Evolutionary conservation across 805 yeast species (phyloP), one percentile per base, ranked within the genome.

Genomic region (Nematodospora valgi): DNA sequence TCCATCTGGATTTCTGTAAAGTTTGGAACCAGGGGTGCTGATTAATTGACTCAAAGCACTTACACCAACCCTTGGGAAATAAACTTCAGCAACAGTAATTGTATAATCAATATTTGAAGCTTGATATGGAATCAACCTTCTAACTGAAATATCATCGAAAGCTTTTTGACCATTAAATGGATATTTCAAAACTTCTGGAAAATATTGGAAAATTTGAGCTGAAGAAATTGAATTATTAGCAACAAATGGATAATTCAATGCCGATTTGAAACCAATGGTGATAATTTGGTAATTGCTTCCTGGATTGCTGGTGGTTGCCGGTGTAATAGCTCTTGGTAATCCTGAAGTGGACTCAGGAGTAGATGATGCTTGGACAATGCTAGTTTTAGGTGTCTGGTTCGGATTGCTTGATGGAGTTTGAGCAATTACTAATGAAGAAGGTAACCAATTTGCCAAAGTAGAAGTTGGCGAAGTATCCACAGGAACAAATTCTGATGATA

Each of bases 21-120:
- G 55, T 16, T 48, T 39, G 3, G 95, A 85, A n/a, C 64, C 47
- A 0, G 68, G 44, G 38, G 78, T 61, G 33, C 65, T 59, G 27
- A 91, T 57, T 24, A 68, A 57, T 12, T 58, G 58, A 39, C 75
- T 74, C 43, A 91, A 66, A 0, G 63, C 54, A 1, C 56, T 47
- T 12, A 85, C 71, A 20, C 71, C 59, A 9, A 58, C 55, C 8
- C 62, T 55, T 15, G 95, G 95, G 64, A 87, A 82, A 55, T 84
- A 87, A 37, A 86, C 82, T 55, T 83, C 83, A 5, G 97, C 98
- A 41, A 89, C 85, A 0, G 97, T 84, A 37, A 86, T 86, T 41
- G 87, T 74, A 58, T 86, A 91, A 29, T 58, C 45, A 37, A 64
- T 51, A 20, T 64, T 70, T 10, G 45, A 38, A 2, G 86, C 73